Percentiles rank a stretch among this genome's conserved stretches.
Conservation (phyloP, 768 basidiomycete species). For the Leccinum imitatum region DNA sequence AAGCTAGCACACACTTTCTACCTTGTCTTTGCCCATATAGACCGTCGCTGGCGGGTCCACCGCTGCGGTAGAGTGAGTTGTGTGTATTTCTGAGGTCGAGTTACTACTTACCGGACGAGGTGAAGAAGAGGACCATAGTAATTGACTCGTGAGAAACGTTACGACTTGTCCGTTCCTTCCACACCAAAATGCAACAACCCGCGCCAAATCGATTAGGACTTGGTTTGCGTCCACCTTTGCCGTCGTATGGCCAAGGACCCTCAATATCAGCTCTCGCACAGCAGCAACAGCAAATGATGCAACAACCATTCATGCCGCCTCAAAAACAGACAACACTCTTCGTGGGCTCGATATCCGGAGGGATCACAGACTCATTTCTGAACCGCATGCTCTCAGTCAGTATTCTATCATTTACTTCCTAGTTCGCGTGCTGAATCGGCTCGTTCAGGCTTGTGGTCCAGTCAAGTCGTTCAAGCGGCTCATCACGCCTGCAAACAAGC, state of each 20-base stretch:
- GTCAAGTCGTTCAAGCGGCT: constrained; percentile 90
- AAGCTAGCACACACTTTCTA: constrained; percentile 69
- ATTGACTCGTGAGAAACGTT: not conserved
- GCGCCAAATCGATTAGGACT: constrained; percentile 76
- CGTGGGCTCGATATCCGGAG: constrained; percentile 93
- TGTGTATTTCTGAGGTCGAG: accelerated
- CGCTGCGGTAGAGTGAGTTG: constrained; percentile 36
- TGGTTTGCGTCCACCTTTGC: constrained; percentile 85
- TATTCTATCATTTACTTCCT: not conserved
- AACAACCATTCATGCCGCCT: constrained; percentile 66
- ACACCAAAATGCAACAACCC: constrained; percentile 60
- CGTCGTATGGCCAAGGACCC: constrained; percentile 88
- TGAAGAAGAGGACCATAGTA: constrained; percentile 63
- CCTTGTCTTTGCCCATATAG: constrained; percentile 98
- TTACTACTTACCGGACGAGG: constrained; percentile 43
- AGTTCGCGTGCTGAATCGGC: not conserved
- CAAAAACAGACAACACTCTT: constrained; percentile 79
- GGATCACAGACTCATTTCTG: constrained; percentile 81
- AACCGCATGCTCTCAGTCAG: constrained; percentile 75
- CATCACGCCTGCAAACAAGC: constrained; percentile 88
- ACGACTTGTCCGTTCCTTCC: not conserved
- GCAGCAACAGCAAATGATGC: constrained; percentile 55
- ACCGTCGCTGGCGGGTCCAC: constrained; percentile 64
- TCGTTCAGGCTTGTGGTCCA: constrained; percentile 78
- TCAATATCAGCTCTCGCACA: constrained; percentile 89